Percentiles rank a stretch among this genome's conserved stretches.
phyloP scores from a whole-genome alignment of 2,329 filamentous ascomycete species.

The Colletotrichum sp. region DNA sequence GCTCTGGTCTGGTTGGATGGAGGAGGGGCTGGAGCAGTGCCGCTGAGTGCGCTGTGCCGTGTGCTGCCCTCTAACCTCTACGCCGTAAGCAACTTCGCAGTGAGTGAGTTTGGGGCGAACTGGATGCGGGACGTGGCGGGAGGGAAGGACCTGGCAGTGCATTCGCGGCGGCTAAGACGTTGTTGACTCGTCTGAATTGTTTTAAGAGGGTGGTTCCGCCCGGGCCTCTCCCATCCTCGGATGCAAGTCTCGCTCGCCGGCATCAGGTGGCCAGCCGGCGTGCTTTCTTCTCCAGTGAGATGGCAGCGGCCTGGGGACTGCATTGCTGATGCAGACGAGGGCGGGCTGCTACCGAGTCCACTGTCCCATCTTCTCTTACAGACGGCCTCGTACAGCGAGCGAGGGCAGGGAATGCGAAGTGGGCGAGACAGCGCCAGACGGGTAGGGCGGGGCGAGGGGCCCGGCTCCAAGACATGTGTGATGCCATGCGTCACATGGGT shows the following conservation, averaged over 20 bases:
- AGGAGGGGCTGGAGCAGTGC: background rate
- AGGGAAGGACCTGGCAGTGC: background rate
- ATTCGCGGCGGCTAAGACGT: conserved; percentile 1
- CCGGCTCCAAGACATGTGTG: background rate
- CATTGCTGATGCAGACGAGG: background rate
- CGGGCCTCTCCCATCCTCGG: background rate
- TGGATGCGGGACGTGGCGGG: background rate
- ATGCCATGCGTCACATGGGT: conserved; percentile 2
- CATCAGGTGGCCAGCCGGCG: background rate
- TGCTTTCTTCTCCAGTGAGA: background rate
- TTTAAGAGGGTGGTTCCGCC: background rate
- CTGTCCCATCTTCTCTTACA: background rate
- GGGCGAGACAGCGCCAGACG: conserved; percentile 3
- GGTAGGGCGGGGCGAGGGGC: conserved; percentile 3
- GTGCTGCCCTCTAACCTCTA: background rate
- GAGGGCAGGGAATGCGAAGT: background rate
- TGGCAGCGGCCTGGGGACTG: background rate
- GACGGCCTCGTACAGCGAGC: background rate
- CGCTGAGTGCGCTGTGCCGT: background rate
- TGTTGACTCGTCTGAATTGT: conserved; percentile 16
- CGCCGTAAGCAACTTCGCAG: background rate
- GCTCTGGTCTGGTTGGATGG: background rate
- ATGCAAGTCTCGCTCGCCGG: background rate
- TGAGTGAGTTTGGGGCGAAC: background rate
- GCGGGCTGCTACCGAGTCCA: background rate